Conservation (phyloP, 2,329 filamentous ascomycete species). For the Aureobasidium sp. region DNA sequence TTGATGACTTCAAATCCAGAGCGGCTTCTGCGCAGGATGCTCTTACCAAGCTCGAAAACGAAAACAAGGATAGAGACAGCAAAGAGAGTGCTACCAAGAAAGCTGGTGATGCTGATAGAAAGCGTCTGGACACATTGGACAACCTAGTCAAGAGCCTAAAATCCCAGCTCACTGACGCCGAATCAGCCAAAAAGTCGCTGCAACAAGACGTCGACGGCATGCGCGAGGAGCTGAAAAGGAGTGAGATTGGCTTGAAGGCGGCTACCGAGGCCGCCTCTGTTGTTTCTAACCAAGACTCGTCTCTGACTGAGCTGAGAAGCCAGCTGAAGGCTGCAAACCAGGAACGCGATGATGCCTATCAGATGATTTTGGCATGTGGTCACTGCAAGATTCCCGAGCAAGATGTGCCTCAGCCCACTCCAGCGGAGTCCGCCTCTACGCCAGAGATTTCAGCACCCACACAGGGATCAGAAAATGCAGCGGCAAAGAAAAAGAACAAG, state of each 20-base stretch:
- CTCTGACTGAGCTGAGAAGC: slow-evolving; percentile 19
- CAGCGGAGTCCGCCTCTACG: not conserved
- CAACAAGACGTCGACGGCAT: slow-evolving; percentile 38
- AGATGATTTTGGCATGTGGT: slow-evolving; percentile 31
- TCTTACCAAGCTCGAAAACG: slow-evolving; percentile 34
- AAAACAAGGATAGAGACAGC: slow-evolving; percentile 38
- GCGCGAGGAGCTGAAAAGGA: slow-evolving; percentile 26
- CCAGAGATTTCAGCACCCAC: not conserved
- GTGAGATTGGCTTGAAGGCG: slow-evolving; percentile 2
- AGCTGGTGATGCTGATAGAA: slow-evolving; percentile 37
- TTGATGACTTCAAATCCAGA: not conserved
- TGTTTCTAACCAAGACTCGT: slow-evolving; percentile 18
- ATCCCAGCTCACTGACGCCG: slow-evolving; percentile 47
- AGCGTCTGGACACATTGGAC: slow-evolving; percentile 48
- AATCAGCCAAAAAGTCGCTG: slow-evolving; percentile 41
- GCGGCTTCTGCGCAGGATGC: slow-evolving; percentile 26
- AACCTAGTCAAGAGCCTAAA: slow-evolving; percentile 49
- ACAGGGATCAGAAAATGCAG: slow-evolving; percentile 23
- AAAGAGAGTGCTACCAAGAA: slow-evolving; percentile 3
- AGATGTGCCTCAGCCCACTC: not conserved
- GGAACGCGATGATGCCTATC: slow-evolving; percentile 30
- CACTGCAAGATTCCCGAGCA: slow-evolving; percentile 24
- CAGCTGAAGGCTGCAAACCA: slow-evolving; percentile 26
- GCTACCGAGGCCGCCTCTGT: slow-evolving; percentile 17
- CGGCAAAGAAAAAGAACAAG: slow-evolving; percentile 70